These are phyloP conservation scores for Russula compacta DNA, from an alignment of 768 basidiomycete species.

Conservation along the genomic window DNA sequence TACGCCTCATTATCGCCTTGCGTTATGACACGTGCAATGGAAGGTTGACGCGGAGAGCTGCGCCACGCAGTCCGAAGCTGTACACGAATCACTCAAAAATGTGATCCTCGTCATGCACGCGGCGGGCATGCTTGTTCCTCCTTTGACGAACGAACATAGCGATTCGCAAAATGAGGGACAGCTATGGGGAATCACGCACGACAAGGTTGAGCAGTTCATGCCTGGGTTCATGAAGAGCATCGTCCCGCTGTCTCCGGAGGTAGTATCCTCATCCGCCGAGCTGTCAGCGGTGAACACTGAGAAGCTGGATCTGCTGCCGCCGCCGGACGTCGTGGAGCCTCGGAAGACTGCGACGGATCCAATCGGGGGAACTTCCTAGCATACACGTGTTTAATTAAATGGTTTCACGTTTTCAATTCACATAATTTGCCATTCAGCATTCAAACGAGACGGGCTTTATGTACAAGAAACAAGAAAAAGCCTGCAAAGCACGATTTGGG, in stretches of 20 bases:
- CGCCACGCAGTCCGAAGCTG: conserved; percentile 72
- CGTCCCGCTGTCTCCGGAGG: conserved; percentile 36
- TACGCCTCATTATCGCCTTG: conserved; percentile 37
- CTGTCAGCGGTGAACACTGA: neutral
- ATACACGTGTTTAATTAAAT: too few species aligned
- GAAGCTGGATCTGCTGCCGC: neutral
- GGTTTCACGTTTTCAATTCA: too few species aligned
- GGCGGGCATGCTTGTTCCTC: conserved; percentile 71
- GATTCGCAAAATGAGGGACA: conserved; percentile 51
- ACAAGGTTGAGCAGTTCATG: conserved; percentile 82
- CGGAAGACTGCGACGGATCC: neutral
- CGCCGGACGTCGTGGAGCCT: neutral
- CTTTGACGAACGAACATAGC: conserved; percentile 30
- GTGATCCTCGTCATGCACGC: conserved; percentile 95
- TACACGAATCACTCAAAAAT: conserved; percentile 95
- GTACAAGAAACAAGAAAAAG: neutral
- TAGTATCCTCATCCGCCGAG: conserved; percentile 3
- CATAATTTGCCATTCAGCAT: too few species aligned
- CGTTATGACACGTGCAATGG: neutral
- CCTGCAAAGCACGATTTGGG: neutral
- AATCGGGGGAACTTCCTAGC: neutral
- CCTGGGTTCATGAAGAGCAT: conserved; percentile 80
- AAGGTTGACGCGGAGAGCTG: neutral
- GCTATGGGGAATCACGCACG: conserved; percentile 79
- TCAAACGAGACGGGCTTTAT: neutral